Conservation (phyloP, 257 asterid genomes). For the Schizonepeta tenuifolia region DNA sequence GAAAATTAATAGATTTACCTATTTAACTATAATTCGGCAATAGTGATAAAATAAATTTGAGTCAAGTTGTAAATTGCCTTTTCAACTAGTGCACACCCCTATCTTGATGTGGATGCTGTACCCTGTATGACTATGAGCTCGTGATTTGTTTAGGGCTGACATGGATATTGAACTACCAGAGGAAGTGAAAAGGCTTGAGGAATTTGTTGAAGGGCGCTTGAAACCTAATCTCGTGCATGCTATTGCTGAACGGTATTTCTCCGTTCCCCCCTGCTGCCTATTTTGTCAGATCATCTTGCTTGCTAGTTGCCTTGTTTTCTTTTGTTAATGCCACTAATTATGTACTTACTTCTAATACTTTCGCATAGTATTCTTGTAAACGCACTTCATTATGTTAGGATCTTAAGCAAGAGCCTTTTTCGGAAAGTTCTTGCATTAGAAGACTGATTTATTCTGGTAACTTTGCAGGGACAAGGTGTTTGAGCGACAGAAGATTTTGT, state of each 20-base stretch:
- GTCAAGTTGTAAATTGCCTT: too few species aligned
- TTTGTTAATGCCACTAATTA: conserved; percentile 4
- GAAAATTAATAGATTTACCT: too few species aligned
- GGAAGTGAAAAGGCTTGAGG: conserved; percentile 70
- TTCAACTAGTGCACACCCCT: too few species aligned
- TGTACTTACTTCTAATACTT: neutral
- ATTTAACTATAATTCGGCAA: too few species aligned
- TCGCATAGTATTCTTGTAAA: neutral
- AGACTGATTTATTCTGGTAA: neutral
- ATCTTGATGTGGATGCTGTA: neutral
- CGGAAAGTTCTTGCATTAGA: neutral
- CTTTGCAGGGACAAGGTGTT: conserved; percentile 89
- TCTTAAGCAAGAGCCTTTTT: neutral
- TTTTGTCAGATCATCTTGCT: neutral
- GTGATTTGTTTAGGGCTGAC: conserved; percentile 42
- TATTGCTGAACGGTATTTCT: conserved; percentile 67
- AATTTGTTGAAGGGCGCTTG: conserved; percentile 75
- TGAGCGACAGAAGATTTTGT: conserved; percentile 86
- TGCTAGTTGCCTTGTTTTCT: neutral
- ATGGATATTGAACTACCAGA: conserved; percentile 61
- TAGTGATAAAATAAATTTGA: too few species aligned
- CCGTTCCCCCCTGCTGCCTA: neutral
- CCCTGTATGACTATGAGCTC: too few species aligned
- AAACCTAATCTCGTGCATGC: conserved; percentile 91
- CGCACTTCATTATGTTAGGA: neutral